Evolutionary conservation across 768 basidiomycete genomes (phyloP).

Genomic region (Termitomyces sp.): DNA sequence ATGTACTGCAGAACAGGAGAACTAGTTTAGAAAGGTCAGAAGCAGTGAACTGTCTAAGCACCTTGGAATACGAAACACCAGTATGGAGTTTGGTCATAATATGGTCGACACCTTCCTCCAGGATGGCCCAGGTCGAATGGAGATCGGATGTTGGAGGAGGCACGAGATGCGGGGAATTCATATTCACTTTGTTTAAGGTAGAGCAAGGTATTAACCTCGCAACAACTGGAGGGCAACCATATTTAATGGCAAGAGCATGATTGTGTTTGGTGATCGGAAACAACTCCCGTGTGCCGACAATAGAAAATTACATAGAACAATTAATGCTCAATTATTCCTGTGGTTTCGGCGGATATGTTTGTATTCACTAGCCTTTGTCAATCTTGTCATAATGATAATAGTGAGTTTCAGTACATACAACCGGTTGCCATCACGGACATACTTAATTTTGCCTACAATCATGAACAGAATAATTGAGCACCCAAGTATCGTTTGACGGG

Average conservation of each 20-base stretch:
- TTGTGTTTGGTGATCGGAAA: background rate
- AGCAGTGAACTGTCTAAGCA: slow-evolving; percentile 18
- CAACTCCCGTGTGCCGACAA: background rate
- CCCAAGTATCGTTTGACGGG: background rate
- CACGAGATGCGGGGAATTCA: slow-evolving; percentile 45
- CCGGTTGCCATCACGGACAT: too few species aligned
- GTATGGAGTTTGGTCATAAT: slow-evolving; percentile 91
- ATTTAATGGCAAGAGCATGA: background rate
- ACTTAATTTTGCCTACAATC: too few species aligned
- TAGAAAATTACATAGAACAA: background rate
- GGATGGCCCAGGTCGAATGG: slow-evolving; percentile 82
- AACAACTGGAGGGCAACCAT: background rate
- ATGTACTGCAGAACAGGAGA: slow-evolving; percentile 56
- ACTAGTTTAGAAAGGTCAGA: slow-evolving; percentile 1
- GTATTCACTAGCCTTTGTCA: too few species aligned
- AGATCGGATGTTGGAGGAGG: slow-evolving; percentile 71
- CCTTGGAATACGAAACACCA: slow-evolving; percentile 81
- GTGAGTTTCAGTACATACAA: too few species aligned
- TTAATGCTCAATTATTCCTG: background rate
- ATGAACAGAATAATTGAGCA: background rate
- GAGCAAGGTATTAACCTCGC: slow-evolving; percentile 7
- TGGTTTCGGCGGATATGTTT: too few species aligned
- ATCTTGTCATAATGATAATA: too few species aligned
- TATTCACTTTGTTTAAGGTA: slow-evolving; percentile 22
- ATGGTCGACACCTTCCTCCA: slow-evolving; percentile 86